Evolutionary conservation across 257 asterid species (phyloP).

Genomic region (Plantago ovata): DNA sequence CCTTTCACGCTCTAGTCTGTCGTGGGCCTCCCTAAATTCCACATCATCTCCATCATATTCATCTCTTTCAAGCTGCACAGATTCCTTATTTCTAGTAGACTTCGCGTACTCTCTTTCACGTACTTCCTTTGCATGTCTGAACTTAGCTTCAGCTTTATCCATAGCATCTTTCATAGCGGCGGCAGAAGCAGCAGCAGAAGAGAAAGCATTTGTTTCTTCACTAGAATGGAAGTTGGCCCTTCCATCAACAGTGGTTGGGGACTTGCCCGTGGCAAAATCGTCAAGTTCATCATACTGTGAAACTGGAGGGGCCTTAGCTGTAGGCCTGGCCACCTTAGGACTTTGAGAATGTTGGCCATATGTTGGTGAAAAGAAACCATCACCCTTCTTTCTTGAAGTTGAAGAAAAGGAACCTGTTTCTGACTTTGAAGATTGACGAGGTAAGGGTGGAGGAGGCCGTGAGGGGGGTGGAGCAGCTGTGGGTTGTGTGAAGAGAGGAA

Average conservation of each 20-base stretch:
- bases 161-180: conserved; percentile 99
- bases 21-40: conserved; percentile 69
- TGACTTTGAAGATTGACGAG: conserved; percentile 45
- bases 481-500: conserved; percentile 89
- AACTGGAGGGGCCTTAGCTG: conserved; percentile 54
- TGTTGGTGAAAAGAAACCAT: conserved; percentile 51
- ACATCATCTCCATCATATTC: conserved; percentile 59
- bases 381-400: conserved; percentile 52
- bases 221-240: conserved; percentile 40
- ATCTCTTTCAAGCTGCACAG: conserved; percentile 48
- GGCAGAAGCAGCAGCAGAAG: conserved; percentile 92
- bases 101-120: conserved; percentile 89
- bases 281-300: conserved; percentile 90
- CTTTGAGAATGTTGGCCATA: conserved; percentile 47
- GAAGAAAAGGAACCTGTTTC: conserved; percentile 52
- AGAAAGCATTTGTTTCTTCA: conserved; percentile 59
- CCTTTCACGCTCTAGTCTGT: conserved; percentile 65
- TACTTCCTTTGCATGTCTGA: conserved; percentile 92
- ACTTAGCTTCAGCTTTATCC: conserved; percentile 98
- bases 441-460: conserved; percentile 93
- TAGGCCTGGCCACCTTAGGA: conserved; percentile 43
- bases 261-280: conserved; percentile 72
- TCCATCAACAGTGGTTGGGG: conserved; percentile 43
- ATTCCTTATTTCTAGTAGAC: conserved; percentile 71
- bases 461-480: conserved; percentile 96